Base-by-base conservation (phyloP, 2,329 filamentous ascomycete species). In the Neoarthrinium moseri region DNA sequence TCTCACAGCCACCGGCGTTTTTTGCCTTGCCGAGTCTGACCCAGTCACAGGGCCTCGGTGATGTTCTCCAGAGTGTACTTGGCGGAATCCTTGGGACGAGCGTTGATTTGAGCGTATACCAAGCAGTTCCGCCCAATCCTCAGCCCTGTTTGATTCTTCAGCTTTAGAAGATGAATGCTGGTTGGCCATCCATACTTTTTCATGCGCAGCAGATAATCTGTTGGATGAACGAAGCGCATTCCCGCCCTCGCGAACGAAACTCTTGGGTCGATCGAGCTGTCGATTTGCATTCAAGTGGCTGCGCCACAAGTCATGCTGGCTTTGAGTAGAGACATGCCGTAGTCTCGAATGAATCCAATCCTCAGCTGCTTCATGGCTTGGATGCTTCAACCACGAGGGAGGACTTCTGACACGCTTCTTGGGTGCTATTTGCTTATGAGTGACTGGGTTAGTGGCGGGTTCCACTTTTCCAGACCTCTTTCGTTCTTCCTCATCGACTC, bases 311-410 rank as follows among this genome's bases (percentile, higher is more conserved):
- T 46, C 17, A 23, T 49, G 36, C 11, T 53, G 49, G 21, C 34
- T 52, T 11, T 42, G 50, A 2, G 49, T 48, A 2, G 54, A 29
- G 23, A 63, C 46, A 42, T 57, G 58, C 5, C 50, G 55, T 13
- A 62, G 48, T 37, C 49, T 35, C 18, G n/a, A 21, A 13, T 51
- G 45, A 42, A 51, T 20, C 37, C 37, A 40, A 12, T n/a, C 24
- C 33, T 54, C 57, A 43, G 15, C 53, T 54, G 45, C 53, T 49
- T 52, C 50, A 43, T 50, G 58, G 55, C 20, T 50, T 17, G 59
- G 63, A 22, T 47, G 47, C 35, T 48, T 61, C n/a, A 63, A 37
- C 59, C 61, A 64, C 37, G 50, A 38, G 5, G 61, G 59, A 13
- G 61, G 58, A 41, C 56, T 61, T 33, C 53, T 40, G 20, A 61